Conservation (phyloP, 148 eudicot genomes). For the Beta vulgaris region DNA sequence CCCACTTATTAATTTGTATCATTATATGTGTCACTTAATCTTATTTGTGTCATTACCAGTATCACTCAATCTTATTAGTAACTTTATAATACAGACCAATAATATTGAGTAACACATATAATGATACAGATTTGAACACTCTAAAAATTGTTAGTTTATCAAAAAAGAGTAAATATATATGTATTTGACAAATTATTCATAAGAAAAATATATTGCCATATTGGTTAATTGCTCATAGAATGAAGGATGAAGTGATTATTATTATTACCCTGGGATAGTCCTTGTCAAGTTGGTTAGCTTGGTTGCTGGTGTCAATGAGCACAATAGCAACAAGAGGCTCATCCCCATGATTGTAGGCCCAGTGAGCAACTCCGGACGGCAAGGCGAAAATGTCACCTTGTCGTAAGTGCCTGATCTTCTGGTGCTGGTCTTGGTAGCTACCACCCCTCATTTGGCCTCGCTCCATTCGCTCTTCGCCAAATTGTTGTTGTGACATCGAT, state of each 20-base stretch:
- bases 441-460: conserved; percentile 14
- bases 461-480: conserved; percentile 8
- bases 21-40: too few species aligned
- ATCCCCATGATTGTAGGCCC: conserved; percentile 69
- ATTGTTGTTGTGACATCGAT: conserved; percentile 33
- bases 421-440: conserved; percentile 57
- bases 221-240: background rate
- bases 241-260: background rate
- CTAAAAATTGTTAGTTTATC: too few species aligned
- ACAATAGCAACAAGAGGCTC: conserved; percentile 43
- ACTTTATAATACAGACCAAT: too few species aligned
- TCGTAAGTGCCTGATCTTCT: conserved; percentile 50
- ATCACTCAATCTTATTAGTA: too few species aligned
- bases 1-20: too few species aligned
- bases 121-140: too few species aligned
- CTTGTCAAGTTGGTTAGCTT: conserved; percentile 68
- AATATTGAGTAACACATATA: too few species aligned
- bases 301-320: conserved; percentile 46
- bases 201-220: too few species aligned
- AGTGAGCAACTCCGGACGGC: conserved; percentile 68
- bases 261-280: conserved; percentile 49
- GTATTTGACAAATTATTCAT: background rate
- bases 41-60: too few species aligned
- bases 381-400: conserved; percentile 65
- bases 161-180: too few species aligned